Evolutionary conservation across 1,284 basidiomycete species (phyloP).

Genomic region (Hemileia vastatrix): DNA sequence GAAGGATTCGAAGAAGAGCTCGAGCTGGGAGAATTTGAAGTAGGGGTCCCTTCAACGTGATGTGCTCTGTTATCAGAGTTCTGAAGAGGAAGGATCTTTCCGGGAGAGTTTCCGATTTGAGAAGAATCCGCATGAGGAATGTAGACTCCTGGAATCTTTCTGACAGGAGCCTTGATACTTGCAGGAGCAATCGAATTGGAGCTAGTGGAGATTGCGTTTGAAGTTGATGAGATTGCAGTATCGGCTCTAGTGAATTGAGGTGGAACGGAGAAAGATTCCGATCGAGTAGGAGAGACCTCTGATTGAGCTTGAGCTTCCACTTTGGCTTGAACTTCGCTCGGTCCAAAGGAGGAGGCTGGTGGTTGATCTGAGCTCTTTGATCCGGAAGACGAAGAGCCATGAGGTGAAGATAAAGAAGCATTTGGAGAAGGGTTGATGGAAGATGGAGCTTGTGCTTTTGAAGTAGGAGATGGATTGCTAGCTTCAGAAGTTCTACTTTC

Average conservation of each 20-base stretch:
- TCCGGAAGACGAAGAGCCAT: neutral
- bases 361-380: neutral
- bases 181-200: neutral
- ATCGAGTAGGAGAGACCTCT: neutral
- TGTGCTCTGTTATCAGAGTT: too few species aligned
- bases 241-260: neutral
- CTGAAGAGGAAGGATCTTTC: neutral
- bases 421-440: neutral
- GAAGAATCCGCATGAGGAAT: neutral
- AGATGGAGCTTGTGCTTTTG: too few species aligned
- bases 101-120: neutral
- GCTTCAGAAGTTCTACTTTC: neutral
- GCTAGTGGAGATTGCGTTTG: neutral
- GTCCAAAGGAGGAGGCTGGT: neutral
- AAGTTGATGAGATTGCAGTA: neutral
- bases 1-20: slow-evolving; percentile 2
- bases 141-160: neutral
- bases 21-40: too few species aligned
- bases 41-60: too few species aligned
- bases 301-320: neutral
- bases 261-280: neutral
- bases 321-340: neutral
- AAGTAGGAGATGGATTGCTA: neutral
- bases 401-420: neutral
- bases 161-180: neutral